phyloP scores from a whole-genome alignment of 306 rosid genomes.

The Vigna trinervia region DNA sequence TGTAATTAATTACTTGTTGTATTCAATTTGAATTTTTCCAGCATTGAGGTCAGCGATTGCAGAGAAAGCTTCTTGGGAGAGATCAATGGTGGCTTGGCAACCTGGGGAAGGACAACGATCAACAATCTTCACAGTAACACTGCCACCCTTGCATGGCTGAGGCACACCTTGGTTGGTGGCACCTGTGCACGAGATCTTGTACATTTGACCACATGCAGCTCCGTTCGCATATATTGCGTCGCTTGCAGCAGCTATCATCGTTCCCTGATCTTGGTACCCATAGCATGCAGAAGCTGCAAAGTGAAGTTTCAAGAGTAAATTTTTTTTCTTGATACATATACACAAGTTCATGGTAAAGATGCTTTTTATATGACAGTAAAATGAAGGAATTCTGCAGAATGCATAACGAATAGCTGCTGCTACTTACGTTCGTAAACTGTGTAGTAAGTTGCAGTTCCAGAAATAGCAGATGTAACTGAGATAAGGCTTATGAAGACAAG shows the following conservation, averaged over 20 bases:
- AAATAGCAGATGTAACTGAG: constrained; percentile 36
- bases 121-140: constrained; percentile 47
- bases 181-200: constrained; percentile 40
- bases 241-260: constrained; percentile 47
- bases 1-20: not conserved
- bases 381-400: not conserved
- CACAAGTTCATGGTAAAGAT: not conserved
- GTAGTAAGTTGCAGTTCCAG: constrained; percentile 50
- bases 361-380: not conserved
- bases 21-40: constrained; percentile 43
- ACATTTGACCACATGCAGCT: constrained; percentile 45
- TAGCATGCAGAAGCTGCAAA: constrained; percentile 53
- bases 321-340: not conserved
- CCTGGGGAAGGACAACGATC: constrained; percentile 47
- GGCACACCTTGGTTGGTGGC: constrained; percentile 37
- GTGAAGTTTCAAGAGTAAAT: too few relatives aligned
- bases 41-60: constrained; percentile 36
- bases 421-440: constrained; percentile 43
- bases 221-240: constrained; percentile 37
- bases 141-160: constrained; percentile 30
- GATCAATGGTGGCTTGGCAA: constrained; percentile 45
- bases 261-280: constrained; percentile 31
- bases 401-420: not conserved
- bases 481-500: constrained; percentile 11
- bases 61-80: constrained; percentile 47